These are phyloP conservation scores for Heterobasidion annosum DNA, from an alignment of 1,284 basidiomycete genomes.

Conservation along the genomic window DNA sequence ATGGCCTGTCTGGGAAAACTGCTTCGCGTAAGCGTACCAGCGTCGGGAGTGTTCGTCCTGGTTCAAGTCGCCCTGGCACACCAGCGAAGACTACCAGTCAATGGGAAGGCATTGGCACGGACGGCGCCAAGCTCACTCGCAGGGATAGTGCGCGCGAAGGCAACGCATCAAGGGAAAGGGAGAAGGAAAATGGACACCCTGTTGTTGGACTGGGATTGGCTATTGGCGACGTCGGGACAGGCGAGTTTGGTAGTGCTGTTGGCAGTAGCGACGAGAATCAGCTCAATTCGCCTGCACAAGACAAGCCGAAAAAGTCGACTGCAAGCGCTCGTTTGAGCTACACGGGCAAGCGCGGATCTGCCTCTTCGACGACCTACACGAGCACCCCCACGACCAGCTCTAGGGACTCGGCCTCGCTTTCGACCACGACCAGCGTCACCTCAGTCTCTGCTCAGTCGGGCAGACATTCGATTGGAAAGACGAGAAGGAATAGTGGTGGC, in stretches of 20 bases:
- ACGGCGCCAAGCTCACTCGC: conserved; percentile 41
- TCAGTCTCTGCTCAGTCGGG: conserved; percentile 63
- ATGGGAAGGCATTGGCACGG: conserved; percentile 54
- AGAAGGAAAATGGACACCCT: conserved; percentile 19
- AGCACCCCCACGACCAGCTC: conserved; percentile 70
- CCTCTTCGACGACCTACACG: conserved; percentile 79
- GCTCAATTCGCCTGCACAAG: conserved; percentile 28
- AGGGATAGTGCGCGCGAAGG: conserved; percentile 34
- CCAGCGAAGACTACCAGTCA: conserved; percentile 52
- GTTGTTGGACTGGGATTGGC: conserved; percentile 25
- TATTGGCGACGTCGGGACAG: conserved; percentile 25
- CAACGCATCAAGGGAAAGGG: conserved; percentile 20
- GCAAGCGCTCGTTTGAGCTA: conserved; percentile 57
- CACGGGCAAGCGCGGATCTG: conserved; percentile 78
- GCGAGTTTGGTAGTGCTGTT: conserved; percentile 29
- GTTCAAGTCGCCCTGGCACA: conserved; percentile 65
- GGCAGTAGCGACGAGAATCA: conserved; percentile 42
- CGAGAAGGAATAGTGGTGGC: conserved; percentile 71
- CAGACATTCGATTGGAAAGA: conserved; percentile 45
- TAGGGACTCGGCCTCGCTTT: conserved; percentile 75
- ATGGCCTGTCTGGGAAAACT: conserved; percentile 72
- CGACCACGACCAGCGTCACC: conserved; percentile 65
- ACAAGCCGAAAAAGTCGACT: conserved; percentile 61
- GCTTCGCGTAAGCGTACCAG: conserved; percentile 40
- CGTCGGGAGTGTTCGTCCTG: conserved; percentile 10